Evolutionary conservation across 2,329 filamentous ascomycete species (phyloP), one percentile per base, ranked within the genome.

Genomic region (Exophiala aquamarina): DNA sequence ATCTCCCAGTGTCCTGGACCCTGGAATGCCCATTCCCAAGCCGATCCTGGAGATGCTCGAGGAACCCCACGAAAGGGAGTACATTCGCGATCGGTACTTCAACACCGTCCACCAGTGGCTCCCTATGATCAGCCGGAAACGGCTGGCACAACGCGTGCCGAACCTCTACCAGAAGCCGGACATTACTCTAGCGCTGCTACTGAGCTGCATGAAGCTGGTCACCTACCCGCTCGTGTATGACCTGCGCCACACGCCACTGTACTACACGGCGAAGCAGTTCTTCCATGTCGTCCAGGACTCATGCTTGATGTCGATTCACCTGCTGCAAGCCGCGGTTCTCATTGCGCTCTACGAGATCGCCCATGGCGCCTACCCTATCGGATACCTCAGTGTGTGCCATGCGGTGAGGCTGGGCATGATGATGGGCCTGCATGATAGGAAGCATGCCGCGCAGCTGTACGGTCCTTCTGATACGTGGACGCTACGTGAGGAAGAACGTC

Each of bases 351-450:
- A 66, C 46, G 66, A 68, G 54, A 53, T 67, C n/a, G 60, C 62
- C 2, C 65, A 68, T 32, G 64, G 57, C 8, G 61, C 68, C 28
- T 65, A 63, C 18, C 66, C 66, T 1, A 59, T 63, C 2, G 66
- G 60, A 0, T 68, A 63, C 36, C 41, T 66, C 19, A 61, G 57
- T 1, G 47, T 62, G 8, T 61, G 65, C 4, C 46, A 56, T 29
- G 58, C 58, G 7, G 55, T 53, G 3, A 53, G 59, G n/a, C 35
- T 63, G 5, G 59, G 56, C 19, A 43, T 55, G 14, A 50, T 61
- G 36, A 54, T 62, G 45, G 58, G 60, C 2, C 49, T 62, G 13
- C 59, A 61, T 31, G 61, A 63, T 47, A 56, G 60, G 5, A 48
- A 58, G 3, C 52, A 57, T 21, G 55, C 60, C 8, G 56, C 54